phyloP scores from a whole-genome alignment of 2,329 filamentous ascomycete genomes.

The Monosporascus sp. region DNA sequence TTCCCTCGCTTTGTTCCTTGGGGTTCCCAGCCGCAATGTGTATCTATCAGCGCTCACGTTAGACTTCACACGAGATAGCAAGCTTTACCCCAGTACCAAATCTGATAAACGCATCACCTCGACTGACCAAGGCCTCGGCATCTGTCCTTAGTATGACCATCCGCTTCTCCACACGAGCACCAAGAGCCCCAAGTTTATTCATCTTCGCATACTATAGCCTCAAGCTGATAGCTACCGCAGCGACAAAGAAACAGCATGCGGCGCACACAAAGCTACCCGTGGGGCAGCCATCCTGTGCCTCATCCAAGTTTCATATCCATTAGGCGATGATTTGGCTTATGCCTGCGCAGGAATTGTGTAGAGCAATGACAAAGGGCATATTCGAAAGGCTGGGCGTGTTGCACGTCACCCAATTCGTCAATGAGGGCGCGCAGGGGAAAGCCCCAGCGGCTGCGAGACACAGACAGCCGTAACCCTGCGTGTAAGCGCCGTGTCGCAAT shows the following conservation, averaged over 20 bases:
- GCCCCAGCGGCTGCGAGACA: conserved; percentile 32
- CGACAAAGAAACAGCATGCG: conserved; percentile 29
- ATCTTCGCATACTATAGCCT: conserved; percentile 18
- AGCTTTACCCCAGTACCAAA: too few species aligned
- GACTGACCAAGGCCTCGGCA: too few species aligned
- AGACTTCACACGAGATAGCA: too few species aligned
- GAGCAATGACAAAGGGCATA: conserved; percentile 31
- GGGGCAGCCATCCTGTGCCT: conserved; percentile 27
- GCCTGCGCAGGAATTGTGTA: conserved; percentile 32
- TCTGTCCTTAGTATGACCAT: conserved; percentile 15
- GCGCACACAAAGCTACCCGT: conserved; percentile 36
- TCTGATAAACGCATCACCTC: too few species aligned
- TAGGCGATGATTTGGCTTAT: conserved; percentile 33
- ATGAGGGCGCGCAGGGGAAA: conserved; percentile 29
- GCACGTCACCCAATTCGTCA: conserved; percentile 34
- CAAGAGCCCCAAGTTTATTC: conserved; percentile 14
- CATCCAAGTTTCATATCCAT: conserved; percentile 32
- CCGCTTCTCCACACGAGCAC: conserved; percentile 15
- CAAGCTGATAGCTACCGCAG: conserved; percentile 13
- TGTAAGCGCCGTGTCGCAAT: conserved; percentile 19
- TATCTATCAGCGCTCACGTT: too few species aligned
- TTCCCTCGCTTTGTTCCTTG: too few species aligned
- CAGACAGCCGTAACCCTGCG: conserved; percentile 29
- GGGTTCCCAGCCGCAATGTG: too few species aligned
- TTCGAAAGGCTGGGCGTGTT: conserved; percentile 32